These are phyloP conservation scores for Xerocomus tenax DNA, from an alignment of 1,284 basidiomycete genomes.

Conservation along the genomic window DNA sequence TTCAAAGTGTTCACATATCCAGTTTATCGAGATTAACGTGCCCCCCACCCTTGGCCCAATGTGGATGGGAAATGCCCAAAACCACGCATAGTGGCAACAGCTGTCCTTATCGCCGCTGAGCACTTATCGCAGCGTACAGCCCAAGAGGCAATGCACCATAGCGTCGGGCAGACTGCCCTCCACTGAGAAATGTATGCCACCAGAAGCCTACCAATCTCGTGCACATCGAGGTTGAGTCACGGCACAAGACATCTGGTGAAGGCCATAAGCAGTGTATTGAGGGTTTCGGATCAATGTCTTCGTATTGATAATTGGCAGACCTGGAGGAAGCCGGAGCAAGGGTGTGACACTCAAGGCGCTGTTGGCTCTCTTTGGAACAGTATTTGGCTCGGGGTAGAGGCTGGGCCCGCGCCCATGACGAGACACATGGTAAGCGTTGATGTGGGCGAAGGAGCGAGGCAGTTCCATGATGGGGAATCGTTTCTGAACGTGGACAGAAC, in stretches of 20 bases:
- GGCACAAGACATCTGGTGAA: background rate
- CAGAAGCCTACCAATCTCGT: background rate
- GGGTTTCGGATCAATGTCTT: slow-evolving; percentile 4
- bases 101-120: background rate
- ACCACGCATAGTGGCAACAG: background rate
- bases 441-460: slow-evolving; percentile 6
- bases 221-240: background rate
- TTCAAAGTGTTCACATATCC: background rate
- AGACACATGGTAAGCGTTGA: background rate
- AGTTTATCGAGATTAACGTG: background rate
- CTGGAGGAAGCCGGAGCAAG: background rate
- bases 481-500: slow-evolving; percentile 11
- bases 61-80: background rate
- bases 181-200: background rate
- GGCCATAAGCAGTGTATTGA: background rate
- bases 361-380: background rate
- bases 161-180: background rate
- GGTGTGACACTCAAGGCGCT: background rate
- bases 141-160: slow-evolving; percentile 13
- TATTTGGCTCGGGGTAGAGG: background rate
- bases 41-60: slow-evolving; percentile 18
- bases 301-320: background rate
- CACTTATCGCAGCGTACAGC: slow-evolving; percentile 10
- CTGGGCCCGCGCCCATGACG: no score
- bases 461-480: slow-evolving; percentile 6